Percentiles rank a stretch among this genome's conserved stretches.
phyloP scores from a whole-genome alignment of 768 basidiomycete genomes.

The Cubamyces sp. region DNA sequence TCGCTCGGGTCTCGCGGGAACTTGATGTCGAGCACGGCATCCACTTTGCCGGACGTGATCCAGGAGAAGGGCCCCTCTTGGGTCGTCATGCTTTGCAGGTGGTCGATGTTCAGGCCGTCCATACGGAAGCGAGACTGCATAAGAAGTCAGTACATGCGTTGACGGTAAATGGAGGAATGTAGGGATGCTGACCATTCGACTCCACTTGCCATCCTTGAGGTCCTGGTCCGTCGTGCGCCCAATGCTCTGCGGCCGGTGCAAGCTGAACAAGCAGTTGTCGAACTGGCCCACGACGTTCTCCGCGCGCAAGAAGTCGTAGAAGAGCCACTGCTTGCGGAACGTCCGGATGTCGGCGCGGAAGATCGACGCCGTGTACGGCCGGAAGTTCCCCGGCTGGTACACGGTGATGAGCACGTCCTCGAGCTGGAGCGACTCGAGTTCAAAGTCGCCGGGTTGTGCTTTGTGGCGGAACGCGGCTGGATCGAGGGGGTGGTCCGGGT shows the following conservation, averaged over 20 bases:
- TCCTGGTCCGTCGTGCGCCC: slow-evolving; percentile 89
- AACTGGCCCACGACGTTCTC: slow-evolving; percentile 97
- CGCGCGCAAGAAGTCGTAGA: slow-evolving; percentile 89
- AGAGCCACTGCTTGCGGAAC: slow-evolving; percentile 92
- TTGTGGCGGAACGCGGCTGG: slow-evolving; percentile 81
- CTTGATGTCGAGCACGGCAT: slow-evolving; percentile 96
- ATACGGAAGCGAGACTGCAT: slow-evolving; percentile 90
- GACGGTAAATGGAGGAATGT: not conserved
- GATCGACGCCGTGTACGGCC: slow-evolving; percentile 90
- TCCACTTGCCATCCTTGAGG: slow-evolving; percentile 81
- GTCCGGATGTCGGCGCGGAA: slow-evolving; percentile 88
- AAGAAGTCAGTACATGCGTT: not conserved
- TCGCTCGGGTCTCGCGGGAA: slow-evolving; percentile 84
- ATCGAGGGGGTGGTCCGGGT: slow-evolving; percentile 78
- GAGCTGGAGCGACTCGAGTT: slow-evolving; percentile 84
- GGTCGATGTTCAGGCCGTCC: slow-evolving; percentile 96
- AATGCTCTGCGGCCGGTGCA: slow-evolving; percentile 96
- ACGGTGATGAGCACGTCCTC: slow-evolving; percentile 95
- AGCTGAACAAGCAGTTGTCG: slow-evolving; percentile 95
- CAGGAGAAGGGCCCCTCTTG: slow-evolving; percentile 91
- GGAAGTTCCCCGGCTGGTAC: slow-evolving; percentile 90
- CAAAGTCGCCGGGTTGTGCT: slow-evolving; percentile 83
- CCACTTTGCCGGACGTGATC: slow-evolving; percentile 96
- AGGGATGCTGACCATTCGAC: slow-evolving; percentile 72
- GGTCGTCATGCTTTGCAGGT: slow-evolving; percentile 83